phyloP scores from a whole-genome alignment of 495 filamentous ascomycete species.

The Xylaria nigripes region DNA sequence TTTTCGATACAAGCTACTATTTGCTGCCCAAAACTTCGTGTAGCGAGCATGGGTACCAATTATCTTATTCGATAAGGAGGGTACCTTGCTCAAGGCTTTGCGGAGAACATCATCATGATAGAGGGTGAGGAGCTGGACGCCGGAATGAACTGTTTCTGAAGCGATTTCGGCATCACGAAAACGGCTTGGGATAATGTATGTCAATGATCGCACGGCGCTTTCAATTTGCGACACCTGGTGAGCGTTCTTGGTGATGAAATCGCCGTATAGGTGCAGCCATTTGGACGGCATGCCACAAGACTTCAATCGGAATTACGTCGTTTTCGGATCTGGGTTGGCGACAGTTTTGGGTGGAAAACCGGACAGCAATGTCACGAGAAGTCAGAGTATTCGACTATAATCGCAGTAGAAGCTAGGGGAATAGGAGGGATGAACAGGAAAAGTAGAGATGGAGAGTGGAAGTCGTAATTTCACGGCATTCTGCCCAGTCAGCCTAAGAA shows the following conservation, averaged over 20 bases:
- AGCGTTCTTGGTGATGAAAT: constrained; percentile 91
- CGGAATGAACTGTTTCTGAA: constrained; percentile 85
- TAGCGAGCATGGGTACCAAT: constrained; percentile 79
- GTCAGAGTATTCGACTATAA: neutral
- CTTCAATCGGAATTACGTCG: constrained; percentile 16
- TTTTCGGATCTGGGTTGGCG: too few relatives aligned
- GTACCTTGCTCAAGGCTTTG: constrained; percentile 43
- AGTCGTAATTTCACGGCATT: too few relatives aligned
- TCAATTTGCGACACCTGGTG: constrained; percentile 89
- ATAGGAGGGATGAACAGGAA: too few relatives aligned
- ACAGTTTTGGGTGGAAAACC: constrained; percentile 17
- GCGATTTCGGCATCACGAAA: constrained; percentile 91
- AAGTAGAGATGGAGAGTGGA: too few relatives aligned
- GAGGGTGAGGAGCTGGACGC: constrained; percentile 80
- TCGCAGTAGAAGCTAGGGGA: too few relatives aligned
- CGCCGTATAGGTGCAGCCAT: constrained; percentile 73
- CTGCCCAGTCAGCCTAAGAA: too few relatives aligned
- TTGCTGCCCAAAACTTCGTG: constrained; percentile 78
- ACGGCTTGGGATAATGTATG: constrained; percentile 91
- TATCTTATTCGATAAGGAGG: constrained; percentile 33
- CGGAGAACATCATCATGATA: constrained; percentile 90
- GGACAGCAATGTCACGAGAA: constrained; percentile 14
- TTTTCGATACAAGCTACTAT: constrained; percentile 64
- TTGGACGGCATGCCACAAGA: constrained; percentile 49
- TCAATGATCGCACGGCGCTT: constrained; percentile 79